phyloP scores from a whole-genome alignment of 148 eudicot species.

The Rhododendron kiyosumense region DNA sequence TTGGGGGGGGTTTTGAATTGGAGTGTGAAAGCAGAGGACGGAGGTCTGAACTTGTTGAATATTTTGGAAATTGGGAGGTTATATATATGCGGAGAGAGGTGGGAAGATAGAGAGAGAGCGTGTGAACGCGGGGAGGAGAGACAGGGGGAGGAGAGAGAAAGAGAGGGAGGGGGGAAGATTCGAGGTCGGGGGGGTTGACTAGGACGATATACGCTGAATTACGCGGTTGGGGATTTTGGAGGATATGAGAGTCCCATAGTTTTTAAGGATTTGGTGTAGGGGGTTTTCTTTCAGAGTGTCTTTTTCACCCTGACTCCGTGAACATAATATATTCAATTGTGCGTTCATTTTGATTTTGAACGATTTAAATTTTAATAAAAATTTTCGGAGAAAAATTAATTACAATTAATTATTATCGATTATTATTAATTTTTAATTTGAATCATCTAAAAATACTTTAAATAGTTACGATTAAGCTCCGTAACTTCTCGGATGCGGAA shows the following conservation, averaged over 20 bases:
- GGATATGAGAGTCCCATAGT: too few relatives aligned
- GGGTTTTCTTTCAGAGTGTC: not conserved
- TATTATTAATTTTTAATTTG: too few relatives aligned
- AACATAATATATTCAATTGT: too few relatives aligned
- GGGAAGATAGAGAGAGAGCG: not conserved
- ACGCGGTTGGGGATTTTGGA: not conserved
- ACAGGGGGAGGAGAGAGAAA: not conserved
- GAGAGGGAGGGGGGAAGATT: not conserved
- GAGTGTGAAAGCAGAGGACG: constrained; percentile 21
- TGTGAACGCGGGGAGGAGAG: not conserved
- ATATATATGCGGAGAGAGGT: not conserved
- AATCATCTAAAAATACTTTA: too few relatives aligned
- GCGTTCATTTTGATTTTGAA: too few relatives aligned
- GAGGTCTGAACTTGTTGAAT: constrained; percentile 1
- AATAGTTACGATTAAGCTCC: too few relatives aligned
- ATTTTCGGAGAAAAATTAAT: too few relatives aligned
- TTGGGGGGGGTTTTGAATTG: not conserved
- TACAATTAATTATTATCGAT: too few relatives aligned
- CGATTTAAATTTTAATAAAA: too few relatives aligned
- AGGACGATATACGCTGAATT: not conserved
- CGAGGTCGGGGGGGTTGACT: constrained; percentile 3
- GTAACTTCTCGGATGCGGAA: too few relatives aligned
- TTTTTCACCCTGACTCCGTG: too few relatives aligned
- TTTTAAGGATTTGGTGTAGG: not conserved
- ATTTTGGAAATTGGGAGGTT: not conserved